Evolutionary conservation across 345 rosid species (phyloP), one percentile per base, ranked within the genome.

Genomic region (Euphorbia peplus): DNA sequence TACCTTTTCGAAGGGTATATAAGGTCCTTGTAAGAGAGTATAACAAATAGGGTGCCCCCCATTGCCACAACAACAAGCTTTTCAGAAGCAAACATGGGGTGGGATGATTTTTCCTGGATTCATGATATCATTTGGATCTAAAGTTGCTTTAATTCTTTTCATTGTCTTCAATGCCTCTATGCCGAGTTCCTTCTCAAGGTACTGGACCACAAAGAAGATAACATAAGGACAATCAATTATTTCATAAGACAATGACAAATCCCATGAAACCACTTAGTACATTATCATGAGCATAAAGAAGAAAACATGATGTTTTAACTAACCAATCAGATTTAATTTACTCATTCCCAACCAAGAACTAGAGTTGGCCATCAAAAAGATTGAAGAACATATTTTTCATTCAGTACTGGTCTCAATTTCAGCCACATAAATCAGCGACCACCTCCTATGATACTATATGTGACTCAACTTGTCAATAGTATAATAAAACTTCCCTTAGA

Each of bases 61-160:
- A 4, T 21, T 24, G 48, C 15, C 19, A 60, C 54, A 50, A 10
- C 24, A 50, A n/a, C 54, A n/a, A n/a, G 21, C 54, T 50, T 25
- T 21, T 75, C 79, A 91, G 72, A 85, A 82, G 75, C 96, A 93
- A 41, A 91, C 82, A 72, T 93, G 96, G 18, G 98, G 89, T 51
- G 97, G 98, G 64, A 93, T 91, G 24, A 93, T 80, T 86, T 93
- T 93, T 75, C 96, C 98, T 13, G 97, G 98, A 72, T 93, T 93
- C 96, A 93, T 91, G 68, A 91, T 91, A 67, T 85, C 74, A 78
- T 91, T 89, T 16, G 97, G 98, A 77, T 91, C 98, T 72, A 93
- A 75, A 0, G 90, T 84, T 30, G 69, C 74, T 83, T 91, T 93
- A 51, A 93, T 89, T 79, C 69, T 83, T 77, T 86, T 93, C 98